Evolutionary conservation across 768 basidiomycete genomes (phyloP), one percentile per base, ranked within the genome.

Genomic region (Boletus sensibilis): DNA sequence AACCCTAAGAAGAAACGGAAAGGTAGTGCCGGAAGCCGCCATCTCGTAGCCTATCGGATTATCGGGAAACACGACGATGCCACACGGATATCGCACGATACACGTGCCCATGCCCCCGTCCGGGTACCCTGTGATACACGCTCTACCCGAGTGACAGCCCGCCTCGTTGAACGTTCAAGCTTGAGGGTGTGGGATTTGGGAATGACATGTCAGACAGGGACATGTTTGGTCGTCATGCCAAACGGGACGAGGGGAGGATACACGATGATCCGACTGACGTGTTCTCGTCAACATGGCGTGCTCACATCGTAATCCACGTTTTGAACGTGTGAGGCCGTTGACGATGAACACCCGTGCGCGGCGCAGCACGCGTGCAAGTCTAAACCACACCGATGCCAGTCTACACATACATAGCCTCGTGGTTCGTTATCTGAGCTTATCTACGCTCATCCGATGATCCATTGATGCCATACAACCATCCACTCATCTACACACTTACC

Each of bases 1-100:
- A 88, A 90, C 66, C 86, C 87, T 3, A 84, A 76, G 65, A 82
- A 83, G 62, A 89, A 80, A 68, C 79, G 79, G 60, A 85, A 81
- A 75, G 62, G 84, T 64, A 23, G 11, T 41, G 35, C 40, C 55
- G 39, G 35, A 48, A 35, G 27, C 11, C 38, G 38, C n/a, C n/a
- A 52, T 35, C 25, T 49, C 27, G 41, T 34, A 39, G n/a, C n/a
- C 40, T 31, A 31, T 31, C 45, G 12, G 48, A 48, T 20, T 31
- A 4, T 44, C 49, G 21, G 41, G 31, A 43, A 41, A 43, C 51
- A 37, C 47, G 33, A 23, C 47, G 29, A 53, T 13, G 21, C 42
- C 53, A 46, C 43, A 43, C 20, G 40, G 31, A 49, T 27, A 38
- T 38, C 40, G 27, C 29, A 14, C 35, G 37, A 40, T 16, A 53